A percentile compares a stretch with the other conserved stretches of the same genome.
phyloP scores from a whole-genome alignment of 179 eudicot species.

The Drosera spatulata region DNA sequence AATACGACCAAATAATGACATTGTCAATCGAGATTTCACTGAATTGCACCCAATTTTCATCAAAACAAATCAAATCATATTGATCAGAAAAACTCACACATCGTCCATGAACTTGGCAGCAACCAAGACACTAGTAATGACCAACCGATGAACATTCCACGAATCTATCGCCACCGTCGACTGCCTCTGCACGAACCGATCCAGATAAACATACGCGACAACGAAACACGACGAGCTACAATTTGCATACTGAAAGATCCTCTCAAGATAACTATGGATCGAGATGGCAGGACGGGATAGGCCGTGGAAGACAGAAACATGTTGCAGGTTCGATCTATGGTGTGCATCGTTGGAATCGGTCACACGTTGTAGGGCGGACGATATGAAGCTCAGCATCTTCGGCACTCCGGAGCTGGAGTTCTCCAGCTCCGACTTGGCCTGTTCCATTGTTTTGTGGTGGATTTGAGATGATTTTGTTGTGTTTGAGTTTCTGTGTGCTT shows the following conservation, averaged over 20 bases:
- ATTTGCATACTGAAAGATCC: constrained; percentile 64
- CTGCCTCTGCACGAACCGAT: constrained; percentile 44
- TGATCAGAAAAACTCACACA: constrained; percentile 26
- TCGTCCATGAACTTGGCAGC: constrained; percentile 73
- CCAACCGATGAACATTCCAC: constrained; percentile 48
- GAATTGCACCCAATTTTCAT: neutral
- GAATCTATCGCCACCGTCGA: constrained; percentile 42
- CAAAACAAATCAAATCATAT: neutral
- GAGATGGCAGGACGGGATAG: constrained; percentile 44
- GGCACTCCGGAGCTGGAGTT: constrained; percentile 8
- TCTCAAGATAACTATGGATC: constrained; percentile 36
- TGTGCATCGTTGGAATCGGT: constrained; percentile 44
- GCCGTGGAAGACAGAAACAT: constrained; percentile 47
- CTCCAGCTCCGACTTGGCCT: no score
- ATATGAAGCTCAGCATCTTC: constrained; percentile 39
- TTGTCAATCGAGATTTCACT: no score
- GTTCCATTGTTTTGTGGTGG: no score
- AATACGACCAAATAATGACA: no score
- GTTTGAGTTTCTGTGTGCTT: no score
- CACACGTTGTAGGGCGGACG: constrained; percentile 38
- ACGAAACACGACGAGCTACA: constrained; percentile 55
- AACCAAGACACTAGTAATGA: constrained; percentile 55
- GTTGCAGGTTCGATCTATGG: constrained; percentile 14
- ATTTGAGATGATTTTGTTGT: no score
- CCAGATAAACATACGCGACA: constrained; percentile 63